Percentiles rank a stretch among this genome's conserved stretches.
Conservation (phyloP, 140 eudicot species). For the Cichorium intybus region DNA sequence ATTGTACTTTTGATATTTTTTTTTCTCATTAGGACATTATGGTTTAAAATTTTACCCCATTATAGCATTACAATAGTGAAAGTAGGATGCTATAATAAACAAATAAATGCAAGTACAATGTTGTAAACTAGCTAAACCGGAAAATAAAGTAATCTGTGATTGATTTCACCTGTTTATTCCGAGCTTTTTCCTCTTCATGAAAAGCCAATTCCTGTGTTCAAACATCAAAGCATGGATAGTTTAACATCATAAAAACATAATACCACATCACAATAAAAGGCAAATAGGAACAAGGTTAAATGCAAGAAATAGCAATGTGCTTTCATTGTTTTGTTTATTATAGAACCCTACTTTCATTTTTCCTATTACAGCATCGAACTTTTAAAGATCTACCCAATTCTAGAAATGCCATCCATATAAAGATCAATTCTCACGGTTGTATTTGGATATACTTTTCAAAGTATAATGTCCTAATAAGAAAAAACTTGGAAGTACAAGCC, state of each 20-base stretch:
- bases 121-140: not conserved
- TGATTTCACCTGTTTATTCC: slow-evolving; percentile 68
- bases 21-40: too few relatives aligned
- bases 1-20: too few relatives aligned
- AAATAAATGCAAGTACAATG: not conserved
- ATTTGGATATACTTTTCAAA: not conserved
- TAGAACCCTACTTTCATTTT: not conserved
- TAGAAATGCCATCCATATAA: not conserved
- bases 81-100: not conserved
- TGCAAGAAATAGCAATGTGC: not conserved
- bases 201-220: slow-evolving; percentile 75
- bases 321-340: not conserved
- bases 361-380: not conserved
- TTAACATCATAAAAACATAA: slow-evolving; percentile 3
- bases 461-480: not conserved
- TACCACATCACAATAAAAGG: slow-evolving; percentile 14
- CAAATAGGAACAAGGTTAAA: not conserved
- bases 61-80: too few relatives aligned
- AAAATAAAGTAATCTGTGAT: slow-evolving; percentile 9
- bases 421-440: too few relatives aligned
- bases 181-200: slow-evolving; percentile 78
- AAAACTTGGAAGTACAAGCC: too few relatives aligned
- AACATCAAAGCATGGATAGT: not conserved
- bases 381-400: not conserved
- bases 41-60: too few relatives aligned